Base-by-base conservation (phyloP, 176 grass and related monocot genomes). In the Metroxylon sagu region DNA sequence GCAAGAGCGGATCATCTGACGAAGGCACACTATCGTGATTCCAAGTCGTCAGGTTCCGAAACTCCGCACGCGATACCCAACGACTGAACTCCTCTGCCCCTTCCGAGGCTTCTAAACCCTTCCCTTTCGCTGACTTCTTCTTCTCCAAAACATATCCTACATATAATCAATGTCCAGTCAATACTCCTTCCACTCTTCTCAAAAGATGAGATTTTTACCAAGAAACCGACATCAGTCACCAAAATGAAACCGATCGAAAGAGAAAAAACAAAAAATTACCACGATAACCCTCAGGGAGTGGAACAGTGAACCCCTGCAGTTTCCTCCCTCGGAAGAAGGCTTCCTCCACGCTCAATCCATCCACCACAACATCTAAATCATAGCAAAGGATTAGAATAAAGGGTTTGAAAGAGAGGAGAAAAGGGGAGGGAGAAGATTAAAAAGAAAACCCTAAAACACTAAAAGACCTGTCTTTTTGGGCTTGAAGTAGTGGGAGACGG, bases 271-370 rank as follows among this genome's bases (percentile, higher is more conserved):
- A 25, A 56, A 16, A 18, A 49, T 73, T 66, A 97, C 93, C 93
- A 51, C 78, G 60, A 73, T 91, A 91, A 62, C 73, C 87, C 61
- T 82, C 81, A 12, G 93, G 93, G 18, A 97, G 67, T 21, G 81
- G 58, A 55, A 97, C 55, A 4, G 84, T 80, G 55, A 75, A 25
- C 49, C 92, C 93, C 73, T 85, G 81, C 73, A 97, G 72, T 18
- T 85, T 97, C 77, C 93, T 97, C 50, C 93, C 93, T 57, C 93
- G 83, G 65, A 91, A 91, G 81, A 85, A 91, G 1, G 84, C 78
- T 74, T 97, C 93, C 67, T 97, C 73, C 73, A 97, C 78, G 67
- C 19, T 80, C 54, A 90, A 55, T 16, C 84, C 84, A n/a, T 91
- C 92, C 61, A 91, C 69, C 52, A 84, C 80, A 59, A 69, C 60